Evolutionary conservation across 192 early-diverging fungal species (phyloP), one percentile per base, ranked within the genome.

Genomic region (Hyaloraphidium curvatum): DNA sequence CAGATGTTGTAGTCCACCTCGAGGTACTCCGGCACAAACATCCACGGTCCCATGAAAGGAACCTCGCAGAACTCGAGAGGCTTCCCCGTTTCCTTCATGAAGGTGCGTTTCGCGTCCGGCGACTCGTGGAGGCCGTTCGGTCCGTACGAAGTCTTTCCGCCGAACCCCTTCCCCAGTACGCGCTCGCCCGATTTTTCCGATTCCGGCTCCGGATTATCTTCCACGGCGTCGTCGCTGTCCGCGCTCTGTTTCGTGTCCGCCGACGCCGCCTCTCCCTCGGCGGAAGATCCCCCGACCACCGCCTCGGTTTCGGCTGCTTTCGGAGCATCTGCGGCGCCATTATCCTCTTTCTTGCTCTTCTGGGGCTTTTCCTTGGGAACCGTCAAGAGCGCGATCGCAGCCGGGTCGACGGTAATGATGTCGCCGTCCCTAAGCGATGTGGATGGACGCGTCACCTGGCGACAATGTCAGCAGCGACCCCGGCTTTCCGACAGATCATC

Each of bases 1-100:
- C 89, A 91, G 3, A 83, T 89, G 63, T 83, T 82, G 71, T 91
- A 97, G 71, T 89, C 83, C 43, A 97, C 91, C 70, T 97, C 94
- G 25, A 97, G 80, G 64, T 97, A 97, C 48, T 87, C 79, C 4
- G 94, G 94, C 17, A 91, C 75, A 62, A 93, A 97, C 78, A 97
- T 81, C 75, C 83, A 91, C 9, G 94, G 89, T 61, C 86, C 62
- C 64, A 67, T 63, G 54, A 55, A 76, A 0, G 51, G 53, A n/a
- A 58, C 43, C 0, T 55, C 81, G 63, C 79, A 76, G 63, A 83
- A 97, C 14, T 21, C 43, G 23, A 48, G 43, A 9, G 19, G 19
- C 11, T 11, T 19, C 14, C 43, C 43, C 7, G 27, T 30, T 0
- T 23, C 31, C 13, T 9, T 37, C n/a, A 23, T 21, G 53, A 14